A percentile compares a stretch with the other conserved stretches of the same genome.
Conservation (phyloP, 106 monocot genomes). For the Dioscorea alata region DNA sequence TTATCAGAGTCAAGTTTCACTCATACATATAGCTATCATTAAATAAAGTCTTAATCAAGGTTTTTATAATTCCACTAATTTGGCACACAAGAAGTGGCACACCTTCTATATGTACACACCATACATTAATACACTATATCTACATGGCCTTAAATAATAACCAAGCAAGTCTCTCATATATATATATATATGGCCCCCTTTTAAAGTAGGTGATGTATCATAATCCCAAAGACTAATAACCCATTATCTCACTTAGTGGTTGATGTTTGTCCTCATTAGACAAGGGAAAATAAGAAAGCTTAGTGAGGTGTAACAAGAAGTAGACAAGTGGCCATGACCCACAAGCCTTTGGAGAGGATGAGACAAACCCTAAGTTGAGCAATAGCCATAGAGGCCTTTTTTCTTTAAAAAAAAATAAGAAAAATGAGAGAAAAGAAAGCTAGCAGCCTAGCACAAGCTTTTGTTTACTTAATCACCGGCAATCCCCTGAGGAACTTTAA, state of each 20-base stretch:
- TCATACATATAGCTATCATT: not conserved
- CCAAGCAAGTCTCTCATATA: not conserved
- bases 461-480: slow-evolving; percentile 13
- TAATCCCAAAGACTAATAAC: not conserved
- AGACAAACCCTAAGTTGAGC: slow-evolving; percentile 12
- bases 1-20: not conserved
- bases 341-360: slow-evolving; percentile 8
- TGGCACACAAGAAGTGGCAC: not conserved
- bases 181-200: not conserved
- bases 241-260: slow-evolving; percentile 10
- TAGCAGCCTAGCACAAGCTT: not conserved
- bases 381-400: slow-evolving; percentile 3
- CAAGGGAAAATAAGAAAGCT: not conserved
- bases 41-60: too few species aligned
- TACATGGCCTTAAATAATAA: not conserved
- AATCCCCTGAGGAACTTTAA: slow-evolving; percentile 1
- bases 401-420: not conserved
- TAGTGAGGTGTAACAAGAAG: not conserved
- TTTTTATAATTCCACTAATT: not conserved
- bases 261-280: not conserved
- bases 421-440: slow-evolving; percentile 7
- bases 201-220: not conserved
- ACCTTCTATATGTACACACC: not conserved
- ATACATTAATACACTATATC: not conserved
- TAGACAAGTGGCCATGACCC: not conserved